Percentiles rank a stretch among this genome's conserved stretches.
Evolutionary conservation across 306 rosid genomes (phyloP).

Genomic region (Sophora flavescens): DNA sequence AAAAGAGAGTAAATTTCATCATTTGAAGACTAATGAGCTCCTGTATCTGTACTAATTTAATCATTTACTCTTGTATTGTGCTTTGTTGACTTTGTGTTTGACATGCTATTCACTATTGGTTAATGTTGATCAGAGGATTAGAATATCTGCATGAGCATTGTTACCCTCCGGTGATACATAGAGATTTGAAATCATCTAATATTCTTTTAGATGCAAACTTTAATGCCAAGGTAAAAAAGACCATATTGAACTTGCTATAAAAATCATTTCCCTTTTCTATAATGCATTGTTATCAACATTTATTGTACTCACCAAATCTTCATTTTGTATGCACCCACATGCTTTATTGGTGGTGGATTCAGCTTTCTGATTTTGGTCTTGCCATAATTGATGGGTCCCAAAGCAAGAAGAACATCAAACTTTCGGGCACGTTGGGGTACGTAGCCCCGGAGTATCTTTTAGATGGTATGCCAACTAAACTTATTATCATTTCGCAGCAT

Average conservation of each 20-base stretch:
- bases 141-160: slow-evolving; percentile 93
- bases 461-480: slow-evolving; percentile 79
- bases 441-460: slow-evolving; percentile 96
- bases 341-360: slow-evolving; percentile 56
- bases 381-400: slow-evolving; percentile 85
- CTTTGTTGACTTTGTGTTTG: neutral
- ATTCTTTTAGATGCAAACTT: slow-evolving; percentile 91
- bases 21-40: neutral
- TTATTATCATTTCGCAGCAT: slow-evolving; percentile 40
- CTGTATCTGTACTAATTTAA: neutral
- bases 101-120: slow-evolving; percentile 37
- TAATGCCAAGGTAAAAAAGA: slow-evolving; percentile 88
- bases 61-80: neutral
- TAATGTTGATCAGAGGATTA: slow-evolving; percentile 76
- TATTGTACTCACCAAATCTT: slow-evolving; percentile 39
- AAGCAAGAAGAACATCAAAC: slow-evolving; percentile 78
- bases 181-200: slow-evolving; percentile 97
- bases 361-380: slow-evolving; percentile 96
- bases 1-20: neutral
- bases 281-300: slow-evolving; percentile 28
- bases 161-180: slow-evolving; percentile 84
- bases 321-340: neutral
- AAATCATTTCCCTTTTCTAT: slow-evolving; percentile 16
- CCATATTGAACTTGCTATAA: slow-evolving; percentile 9
- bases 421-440: slow-evolving; percentile 93